A percentile compares a stretch with the other conserved stretches of the same genome.
These are phyloP conservation scores for Alternaria gaisen DNA, from an alignment of 2,329 filamentous ascomycete genomes.

Conservation along the genomic window DNA sequence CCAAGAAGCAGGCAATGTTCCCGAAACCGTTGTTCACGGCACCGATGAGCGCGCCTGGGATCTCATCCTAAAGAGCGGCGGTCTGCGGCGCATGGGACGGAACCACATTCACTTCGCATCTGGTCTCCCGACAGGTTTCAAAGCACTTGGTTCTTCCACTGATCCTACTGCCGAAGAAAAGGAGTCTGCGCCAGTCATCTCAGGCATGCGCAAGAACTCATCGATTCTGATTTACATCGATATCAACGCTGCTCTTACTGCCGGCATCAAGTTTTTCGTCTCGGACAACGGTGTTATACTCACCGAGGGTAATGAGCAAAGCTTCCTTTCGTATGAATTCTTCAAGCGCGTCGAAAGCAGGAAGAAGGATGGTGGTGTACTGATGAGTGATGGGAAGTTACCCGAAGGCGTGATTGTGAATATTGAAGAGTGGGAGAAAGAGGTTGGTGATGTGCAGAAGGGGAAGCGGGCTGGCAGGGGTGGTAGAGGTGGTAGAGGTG, in stretches of 20 bases:
- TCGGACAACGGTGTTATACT: constrained; percentile 61
- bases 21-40: constrained; percentile 79
- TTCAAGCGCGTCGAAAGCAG: constrained; percentile 76
- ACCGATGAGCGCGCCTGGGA: constrained; percentile 86
- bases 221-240: constrained; percentile 78
- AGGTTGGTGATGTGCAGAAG: constrained; percentile 32
- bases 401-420: constrained; percentile 49
- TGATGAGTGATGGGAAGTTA: constrained; percentile 76
- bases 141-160: constrained; percentile 16
- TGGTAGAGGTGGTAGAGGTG: constrained; percentile 31
- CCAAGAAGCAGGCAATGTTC: constrained; percentile 64
- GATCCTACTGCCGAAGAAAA: constrained; percentile 34
- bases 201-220: constrained; percentile 75
- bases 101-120: constrained; percentile 92
- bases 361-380: constrained; percentile 66
- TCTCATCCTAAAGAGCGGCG: constrained; percentile 76
- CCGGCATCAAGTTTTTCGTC: constrained; percentile 74
- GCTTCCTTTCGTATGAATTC: constrained; percentile 55
- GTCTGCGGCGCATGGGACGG: constrained; percentile 80
- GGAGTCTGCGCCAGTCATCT: constrained; percentile 66
- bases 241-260: constrained; percentile 69
- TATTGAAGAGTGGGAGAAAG: constrained; percentile 49
- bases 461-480: constrained; percentile 35
- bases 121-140: constrained; percentile 67
- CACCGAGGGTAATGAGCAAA: constrained; percentile 59